Base-by-base conservation (phyloP, 768 basidiomycete genomes). In the Cystofilobasidium macerans region DNA sequence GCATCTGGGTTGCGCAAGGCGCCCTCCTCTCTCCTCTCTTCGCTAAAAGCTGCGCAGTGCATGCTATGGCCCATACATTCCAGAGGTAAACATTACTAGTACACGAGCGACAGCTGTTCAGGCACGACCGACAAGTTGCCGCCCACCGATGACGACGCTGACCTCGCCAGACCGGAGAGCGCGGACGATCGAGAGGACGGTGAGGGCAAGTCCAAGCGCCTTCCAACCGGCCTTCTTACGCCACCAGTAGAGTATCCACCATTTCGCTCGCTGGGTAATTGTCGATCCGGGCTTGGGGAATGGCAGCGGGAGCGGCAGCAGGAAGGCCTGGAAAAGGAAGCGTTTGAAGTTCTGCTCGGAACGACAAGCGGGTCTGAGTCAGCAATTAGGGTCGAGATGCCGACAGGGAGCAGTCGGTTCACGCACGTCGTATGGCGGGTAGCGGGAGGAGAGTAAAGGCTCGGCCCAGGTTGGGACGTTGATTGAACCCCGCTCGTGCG, bases 391-490 rank as follows among this genome's bases (percentile, higher is more conserved):
- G 14, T 32, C 16, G 51, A 30, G 18, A 1, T 11, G 28, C 24
- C 6, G 26, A 22, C 33, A 38, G 12, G 24, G 28, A 4, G n/a
- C n/a, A 24, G 36, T 12, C 24, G 22, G 11, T 36, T 6, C 24
- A 60, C 58, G 35, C 8, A 60, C 58, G 14, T 48, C 60, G 24
- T 40, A 62, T 14, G 65, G 65, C 13, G 65, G 65, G 57, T 65
- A 65, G n/a, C 64, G 43, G 8, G 57, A 9, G 0, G 57, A 33
- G 16, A 65, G 57, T n/a, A 65, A 36, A 4, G 58, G 42, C 60
- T 61, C 42, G 14, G 60, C 26, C 40, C 42, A 67, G 5, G 33
- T 47, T 2, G 60, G 60, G 2, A 67, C 65, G n/a, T 3, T n/a
- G n/a, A 67, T 57, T 8, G 16, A 40, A 0, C 58, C 38, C 20